phyloP scores from a whole-genome alignment of 2,329 filamentous ascomycete genomes.

The Keithomyces neogunnii region DNA sequence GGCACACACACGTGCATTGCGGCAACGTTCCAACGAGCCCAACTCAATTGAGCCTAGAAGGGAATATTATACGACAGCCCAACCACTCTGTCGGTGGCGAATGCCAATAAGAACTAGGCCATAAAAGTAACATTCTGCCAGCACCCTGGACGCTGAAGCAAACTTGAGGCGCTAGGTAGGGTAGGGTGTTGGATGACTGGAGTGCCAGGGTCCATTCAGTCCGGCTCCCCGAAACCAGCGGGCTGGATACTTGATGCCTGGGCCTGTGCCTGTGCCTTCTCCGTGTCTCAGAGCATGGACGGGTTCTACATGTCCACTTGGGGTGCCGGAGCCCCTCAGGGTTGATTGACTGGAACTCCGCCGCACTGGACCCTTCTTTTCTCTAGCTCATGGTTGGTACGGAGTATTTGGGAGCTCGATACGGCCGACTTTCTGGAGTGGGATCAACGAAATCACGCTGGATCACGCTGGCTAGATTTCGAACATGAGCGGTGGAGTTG shows the following conservation, averaged over 20 bases:
- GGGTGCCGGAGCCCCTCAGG: background rate
- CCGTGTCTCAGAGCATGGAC: background rate
- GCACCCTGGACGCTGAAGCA: background rate
- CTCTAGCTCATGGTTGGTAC: background rate
- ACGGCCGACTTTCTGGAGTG: background rate
- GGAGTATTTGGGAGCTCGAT: background rate
- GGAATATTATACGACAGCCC: background rate
- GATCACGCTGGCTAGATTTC: background rate
- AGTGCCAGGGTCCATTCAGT: background rate
- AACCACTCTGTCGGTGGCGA: constrained; percentile 8
- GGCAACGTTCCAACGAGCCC: background rate
- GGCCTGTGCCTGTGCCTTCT: background rate
- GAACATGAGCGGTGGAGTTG: background rate
- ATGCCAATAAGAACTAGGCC: background rate
- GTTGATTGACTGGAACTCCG: background rate
- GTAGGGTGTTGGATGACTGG: background rate
- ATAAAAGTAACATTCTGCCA: background rate
- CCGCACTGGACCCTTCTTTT: background rate
- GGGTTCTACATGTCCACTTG: background rate
- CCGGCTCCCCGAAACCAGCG: background rate
- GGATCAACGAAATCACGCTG: background rate
- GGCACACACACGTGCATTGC: background rate
- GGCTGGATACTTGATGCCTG: background rate
- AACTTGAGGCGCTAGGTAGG: background rate
- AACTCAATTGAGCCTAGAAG: background rate